These are phyloP conservation scores for Mycosphaerella sp. DNA, from an alignment of 2,329 filamentous ascomycete species.

Conservation along the genomic window DNA sequence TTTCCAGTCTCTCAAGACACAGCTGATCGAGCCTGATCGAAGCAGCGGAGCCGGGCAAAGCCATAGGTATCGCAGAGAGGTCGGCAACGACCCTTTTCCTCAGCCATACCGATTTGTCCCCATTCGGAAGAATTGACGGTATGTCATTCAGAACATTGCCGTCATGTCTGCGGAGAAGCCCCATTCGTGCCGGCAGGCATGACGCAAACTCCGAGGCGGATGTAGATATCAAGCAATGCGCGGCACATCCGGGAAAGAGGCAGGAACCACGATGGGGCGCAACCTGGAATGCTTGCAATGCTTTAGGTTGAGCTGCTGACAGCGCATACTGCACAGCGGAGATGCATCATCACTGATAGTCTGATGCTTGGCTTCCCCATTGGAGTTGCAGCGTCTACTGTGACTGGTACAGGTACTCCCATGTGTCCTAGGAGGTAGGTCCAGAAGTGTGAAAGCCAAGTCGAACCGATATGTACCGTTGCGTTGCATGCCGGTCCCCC, in stretches of 20 bases:
- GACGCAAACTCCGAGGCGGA: not conserved
- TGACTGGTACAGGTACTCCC: not conserved
- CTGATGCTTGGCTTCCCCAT: not conserved
- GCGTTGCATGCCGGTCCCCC: not conserved
- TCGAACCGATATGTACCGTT: not conserved
- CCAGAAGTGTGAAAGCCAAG: not conserved
- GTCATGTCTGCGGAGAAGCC: too few relatives aligned
- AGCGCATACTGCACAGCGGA: not conserved
- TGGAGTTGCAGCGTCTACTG: not conserved
- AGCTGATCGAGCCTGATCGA: too few relatives aligned
- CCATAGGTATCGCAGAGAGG: too few relatives aligned
- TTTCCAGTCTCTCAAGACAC: too few relatives aligned
- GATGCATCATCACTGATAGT: not conserved
- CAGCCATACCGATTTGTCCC: too few relatives aligned
- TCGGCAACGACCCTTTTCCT: too few relatives aligned
- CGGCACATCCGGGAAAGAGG: not conserved
- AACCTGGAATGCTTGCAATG: not conserved
- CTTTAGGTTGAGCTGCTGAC: slow-evolving; percentile 4
- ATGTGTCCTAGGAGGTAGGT: not conserved
- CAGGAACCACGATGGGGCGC: not conserved
- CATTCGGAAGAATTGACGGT: too few relatives aligned
- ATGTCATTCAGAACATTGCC: too few relatives aligned
- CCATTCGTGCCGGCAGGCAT: too few relatives aligned
- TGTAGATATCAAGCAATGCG: not conserved
- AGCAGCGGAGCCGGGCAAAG: too few relatives aligned